These are phyloP conservation scores for Endoconidiophora polonica DNA, from an alignment of 2,329 filamentous ascomycete genomes.

Conservation along the genomic window DNA sequence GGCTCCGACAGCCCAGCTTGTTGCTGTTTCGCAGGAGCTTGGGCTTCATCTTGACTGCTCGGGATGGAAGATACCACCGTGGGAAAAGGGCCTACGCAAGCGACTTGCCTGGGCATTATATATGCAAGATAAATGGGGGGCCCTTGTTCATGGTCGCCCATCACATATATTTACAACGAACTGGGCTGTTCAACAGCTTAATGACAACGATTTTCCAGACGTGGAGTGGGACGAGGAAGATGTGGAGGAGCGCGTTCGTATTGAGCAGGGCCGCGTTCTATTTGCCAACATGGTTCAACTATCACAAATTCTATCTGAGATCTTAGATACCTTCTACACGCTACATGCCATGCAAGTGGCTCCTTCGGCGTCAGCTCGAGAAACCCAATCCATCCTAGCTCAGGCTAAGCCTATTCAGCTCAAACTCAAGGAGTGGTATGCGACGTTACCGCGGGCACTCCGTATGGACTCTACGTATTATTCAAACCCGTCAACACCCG, in stretches of 20 bases:
- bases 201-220: slow-evolving; percentile 54
- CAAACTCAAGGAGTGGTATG: slow-evolving; percentile 69
- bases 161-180: slow-evolving; percentile 54
- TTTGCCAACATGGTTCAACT: slow-evolving; percentile 63
- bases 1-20: slow-evolving; percentile 71
- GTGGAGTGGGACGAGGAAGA: slow-evolving; percentile 48
- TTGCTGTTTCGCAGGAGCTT: slow-evolving; percentile 73
- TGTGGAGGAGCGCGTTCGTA: slow-evolving; percentile 44
- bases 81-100: slow-evolving; percentile 74
- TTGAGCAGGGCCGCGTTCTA: slow-evolving; percentile 50
- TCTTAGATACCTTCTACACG: slow-evolving; percentile 70
- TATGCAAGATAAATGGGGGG: slow-evolving; percentile 88
- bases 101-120: slow-evolving; percentile 81
- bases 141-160: slow-evolving; percentile 68
- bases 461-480: slow-evolving; percentile 42
- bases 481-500: slow-evolving; percentile 16
- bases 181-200: slow-evolving; percentile 60
- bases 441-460: slow-evolving; percentile 43
- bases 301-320: slow-evolving; percentile 60
- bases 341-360: slow-evolving; percentile 58
- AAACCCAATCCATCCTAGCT: slow-evolving; percentile 55
- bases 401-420: slow-evolving; percentile 69
- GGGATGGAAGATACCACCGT: slow-evolving; percentile 70
- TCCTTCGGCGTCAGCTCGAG: slow-evolving; percentile 47
- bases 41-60: slow-evolving; percentile 80